A percentile compares a stretch with the other conserved stretches of the same genome.
Conservation (phyloP, 441 rosid genomes). For the Lepidium campestre region DNA sequence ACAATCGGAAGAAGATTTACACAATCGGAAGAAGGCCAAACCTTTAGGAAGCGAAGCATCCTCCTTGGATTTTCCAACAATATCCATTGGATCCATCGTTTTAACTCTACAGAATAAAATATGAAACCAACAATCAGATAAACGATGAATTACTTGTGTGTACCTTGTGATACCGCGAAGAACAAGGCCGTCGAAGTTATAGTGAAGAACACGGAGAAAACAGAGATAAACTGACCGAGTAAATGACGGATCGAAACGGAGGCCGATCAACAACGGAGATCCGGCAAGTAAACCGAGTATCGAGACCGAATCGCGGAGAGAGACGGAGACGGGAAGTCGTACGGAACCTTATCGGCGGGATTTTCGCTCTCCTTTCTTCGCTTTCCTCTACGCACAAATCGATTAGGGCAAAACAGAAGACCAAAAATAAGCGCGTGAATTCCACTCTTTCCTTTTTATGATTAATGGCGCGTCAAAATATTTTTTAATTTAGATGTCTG, state of each 20-base stretch:
- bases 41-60: conserved; percentile 99
- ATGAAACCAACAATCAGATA: neutral
- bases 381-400: neutral
- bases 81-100: conserved; percentile 92
- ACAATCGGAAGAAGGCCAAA: conserved; percentile 12
- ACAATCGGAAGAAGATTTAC: too few species aligned
- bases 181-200: neutral
- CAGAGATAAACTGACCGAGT: neutral
- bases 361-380: neutral
- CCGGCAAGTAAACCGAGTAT: neutral
- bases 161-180: neutral
- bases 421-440: conserved; percentile 16
- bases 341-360: conserved; percentile 19
- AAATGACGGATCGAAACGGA: neutral
- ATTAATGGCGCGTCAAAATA: conserved; percentile 13
- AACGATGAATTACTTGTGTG: neutral
- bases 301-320: neutral
- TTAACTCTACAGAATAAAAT: neutral
- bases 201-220: neutral
- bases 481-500: neutral
- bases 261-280: conserved; percentile 1
- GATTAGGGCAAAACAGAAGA: conserved; percentile 22
- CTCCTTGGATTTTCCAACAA: conserved; percentile 95
- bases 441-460: neutral
- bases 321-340: neutral